Evolutionary conservation across 1,284 basidiomycete species (phyloP), one percentile per base, ranked within the genome.

Genomic region (Tilletia horrida): DNA sequence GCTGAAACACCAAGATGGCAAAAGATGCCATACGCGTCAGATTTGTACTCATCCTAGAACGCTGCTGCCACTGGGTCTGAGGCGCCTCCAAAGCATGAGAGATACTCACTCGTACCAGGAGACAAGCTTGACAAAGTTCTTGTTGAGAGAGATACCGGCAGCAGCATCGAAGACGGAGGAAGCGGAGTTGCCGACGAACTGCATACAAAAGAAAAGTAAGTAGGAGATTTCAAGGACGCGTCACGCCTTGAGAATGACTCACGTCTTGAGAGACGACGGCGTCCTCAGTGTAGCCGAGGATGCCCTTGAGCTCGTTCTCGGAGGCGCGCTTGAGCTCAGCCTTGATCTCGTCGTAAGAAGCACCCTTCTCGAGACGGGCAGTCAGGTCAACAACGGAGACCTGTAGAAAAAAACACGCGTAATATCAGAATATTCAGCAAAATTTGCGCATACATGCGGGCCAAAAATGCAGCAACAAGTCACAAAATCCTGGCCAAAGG

Each of bases 251-350:
- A 4, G 35, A 18, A 16, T 16, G n/a, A 59, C 55, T 59, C 55
- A 79, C 76, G 73, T 77, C 77, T 72, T 76, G 74, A 64, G 94
- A 97, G 82, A 98, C 96, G 77, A 97, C 89, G 63, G 87, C 85
- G 75, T 97, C 95, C 71, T 97, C 92, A 66, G 94, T 97, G 90
- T 97, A 97, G 73, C 86, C 93, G 75, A 98, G 83, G 84, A 98
- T 89, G 75, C 92, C 94, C 86, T 88, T 86, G 78, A 85, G 82
- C 82, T 85, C 85, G 69, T 71, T 88, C 79, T 89, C 86, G 64
- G 93, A 86, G 62, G 95, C 95, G 69, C 86, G 87, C 87, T 91
- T 92, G 83, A 99, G 79, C 77, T 88, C 88, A 16, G 84, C 84
- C 88, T 95, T 97, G 89, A 99, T 96, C 74, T 92, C 87, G 25